Conservation (phyloP, 495 filamentous ascomycete species). For the Zalerion maritima region DNA sequence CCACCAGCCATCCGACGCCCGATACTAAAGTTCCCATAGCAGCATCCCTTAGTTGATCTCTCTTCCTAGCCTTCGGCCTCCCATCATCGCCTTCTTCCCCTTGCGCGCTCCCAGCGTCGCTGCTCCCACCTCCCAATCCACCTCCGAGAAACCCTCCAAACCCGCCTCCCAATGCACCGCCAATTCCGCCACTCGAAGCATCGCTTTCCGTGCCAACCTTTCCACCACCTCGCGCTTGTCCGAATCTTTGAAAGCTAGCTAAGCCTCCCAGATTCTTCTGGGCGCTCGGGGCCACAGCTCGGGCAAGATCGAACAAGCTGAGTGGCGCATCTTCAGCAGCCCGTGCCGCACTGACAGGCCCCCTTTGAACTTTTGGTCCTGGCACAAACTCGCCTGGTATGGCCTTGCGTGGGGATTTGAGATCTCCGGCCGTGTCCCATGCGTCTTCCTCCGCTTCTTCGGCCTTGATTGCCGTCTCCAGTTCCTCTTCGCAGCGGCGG, state of each 20-base stretch:
- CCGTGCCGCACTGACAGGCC: slow-evolving; percentile 5
- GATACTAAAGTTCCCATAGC: slow-evolving; percentile 56
- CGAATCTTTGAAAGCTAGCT: slow-evolving; percentile 22
- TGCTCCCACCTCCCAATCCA: slow-evolving; percentile 8
- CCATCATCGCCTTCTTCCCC: slow-evolving; percentile 21
- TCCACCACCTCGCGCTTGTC: not conserved
- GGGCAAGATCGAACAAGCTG: slow-evolving; percentile 84
- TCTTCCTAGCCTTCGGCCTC: slow-evolving; percentile 48
- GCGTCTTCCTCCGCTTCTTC: slow-evolving; percentile 62
- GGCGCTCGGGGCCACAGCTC: slow-evolving; percentile 62
- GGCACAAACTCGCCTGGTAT: slow-evolving; percentile 54
- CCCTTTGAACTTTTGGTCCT: slow-evolving; percentile 9
- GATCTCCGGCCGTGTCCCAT: slow-evolving; percentile 55
- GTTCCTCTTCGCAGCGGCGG: slow-evolving; percentile 77
- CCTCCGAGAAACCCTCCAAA: slow-evolving; percentile 2
- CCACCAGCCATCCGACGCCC: slow-evolving; percentile 77
- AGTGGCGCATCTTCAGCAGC: slow-evolving; percentile 69
- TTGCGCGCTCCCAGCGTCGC: slow-evolving; percentile 12
- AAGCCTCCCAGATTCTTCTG: slow-evolving; percentile 34
- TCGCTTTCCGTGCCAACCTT: not conserved
- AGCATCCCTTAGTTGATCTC: slow-evolving; percentile 71
- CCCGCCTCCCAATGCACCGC: too few relatives aligned
- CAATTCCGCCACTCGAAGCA: slow-evolving; percentile 9
- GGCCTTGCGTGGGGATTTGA: slow-evolving; percentile 21
- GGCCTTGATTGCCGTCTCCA: slow-evolving; percentile 48